Conservation (phyloP, 2,329 filamentous ascomycete genomes). For the Pseudogymnoascus pannorum region DNA sequence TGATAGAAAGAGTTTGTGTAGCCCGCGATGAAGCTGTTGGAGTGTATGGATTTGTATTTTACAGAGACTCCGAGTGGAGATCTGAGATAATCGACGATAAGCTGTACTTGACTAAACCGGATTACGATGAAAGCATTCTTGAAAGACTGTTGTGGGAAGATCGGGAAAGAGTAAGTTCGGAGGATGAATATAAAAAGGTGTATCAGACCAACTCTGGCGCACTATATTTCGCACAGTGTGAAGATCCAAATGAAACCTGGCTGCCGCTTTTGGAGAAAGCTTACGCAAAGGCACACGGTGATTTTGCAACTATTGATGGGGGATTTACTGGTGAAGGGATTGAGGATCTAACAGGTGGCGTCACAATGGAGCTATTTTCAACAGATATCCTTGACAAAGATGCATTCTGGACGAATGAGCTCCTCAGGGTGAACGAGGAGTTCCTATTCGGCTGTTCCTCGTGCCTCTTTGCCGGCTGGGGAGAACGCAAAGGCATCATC, state of each 20-base stretch:
- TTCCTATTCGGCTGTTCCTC: constrained; percentile 69
- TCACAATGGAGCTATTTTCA: constrained; percentile 61
- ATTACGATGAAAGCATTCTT: constrained; percentile 71
- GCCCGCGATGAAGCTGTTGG: constrained; percentile 67
- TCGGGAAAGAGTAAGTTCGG: constrained; percentile 65
- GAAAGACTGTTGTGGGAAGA: constrained; percentile 69
- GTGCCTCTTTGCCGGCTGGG: constrained; percentile 55
- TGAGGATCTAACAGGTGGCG: constrained; percentile 58
- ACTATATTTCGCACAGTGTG: constrained; percentile 70
- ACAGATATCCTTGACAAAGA: constrained; percentile 71
- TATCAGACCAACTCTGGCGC: constrained; percentile 71
- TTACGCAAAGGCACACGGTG: constrained; percentile 73
- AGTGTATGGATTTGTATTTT: constrained; percentile 87
- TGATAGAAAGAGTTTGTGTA: constrained; percentile 69
- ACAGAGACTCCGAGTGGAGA: constrained; percentile 83
- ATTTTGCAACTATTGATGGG: constrained; percentile 67
- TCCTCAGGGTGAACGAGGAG: constrained; percentile 71
- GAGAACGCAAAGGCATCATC: constrained; percentile 50
- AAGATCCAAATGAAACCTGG: constrained; percentile 75
- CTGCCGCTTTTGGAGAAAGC: constrained; percentile 74
- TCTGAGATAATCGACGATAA: constrained; percentile 90
- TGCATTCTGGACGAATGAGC: constrained; percentile 66
- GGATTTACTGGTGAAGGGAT: constrained; percentile 55
- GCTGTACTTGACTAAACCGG: constrained; percentile 72
- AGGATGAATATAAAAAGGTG: constrained; percentile 59